Evolutionary conservation across 2,329 filamentous ascomycete genomes (phyloP).

Genomic region (Claviceps purpurea): DNA sequence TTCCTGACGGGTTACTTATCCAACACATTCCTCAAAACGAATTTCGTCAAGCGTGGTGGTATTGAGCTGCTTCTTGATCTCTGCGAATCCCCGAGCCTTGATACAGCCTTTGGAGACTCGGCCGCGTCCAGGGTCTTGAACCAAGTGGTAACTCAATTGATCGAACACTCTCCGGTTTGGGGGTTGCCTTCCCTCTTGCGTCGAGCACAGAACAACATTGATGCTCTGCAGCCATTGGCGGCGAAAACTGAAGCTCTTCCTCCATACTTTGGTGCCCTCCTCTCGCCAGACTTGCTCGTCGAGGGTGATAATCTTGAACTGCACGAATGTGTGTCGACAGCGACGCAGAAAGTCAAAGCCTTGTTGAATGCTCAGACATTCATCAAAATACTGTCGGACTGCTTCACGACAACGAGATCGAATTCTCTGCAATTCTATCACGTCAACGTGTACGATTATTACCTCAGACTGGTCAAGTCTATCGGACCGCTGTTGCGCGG

Average conservation of each 20-base stretch:
- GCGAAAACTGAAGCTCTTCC: constrained; percentile 30
- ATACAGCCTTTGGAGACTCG: constrained; percentile 45
- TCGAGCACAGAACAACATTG: constrained; percentile 56
- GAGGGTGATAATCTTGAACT: constrained; percentile 20
- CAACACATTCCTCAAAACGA: constrained; percentile 57
- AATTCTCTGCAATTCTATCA: constrained; percentile 53
- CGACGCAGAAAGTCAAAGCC: constrained; percentile 68
- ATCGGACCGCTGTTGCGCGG: constrained; percentile 68
- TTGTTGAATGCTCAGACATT: constrained; percentile 66
- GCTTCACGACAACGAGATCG: constrained; percentile 57
- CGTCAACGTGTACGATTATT: constrained; percentile 77
- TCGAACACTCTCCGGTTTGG: constrained; percentile 68
- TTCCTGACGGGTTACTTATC: constrained; percentile 66
- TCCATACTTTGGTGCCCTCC: constrained; percentile 59
- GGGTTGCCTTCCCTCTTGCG: constrained; percentile 70
- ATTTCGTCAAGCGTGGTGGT: constrained; percentile 67
- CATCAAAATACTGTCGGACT: constrained; percentile 59
- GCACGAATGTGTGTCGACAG: constrained; percentile 37
- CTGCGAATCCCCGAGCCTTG: constrained; percentile 66
- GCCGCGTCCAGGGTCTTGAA: constrained; percentile 57
- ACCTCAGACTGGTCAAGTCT: constrained; percentile 56
- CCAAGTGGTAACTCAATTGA: constrained; percentile 60
- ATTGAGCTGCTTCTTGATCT: constrained; percentile 77
- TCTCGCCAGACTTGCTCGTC: constrained; percentile 30
- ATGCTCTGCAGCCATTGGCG: constrained; percentile 54